Percentiles rank a stretch among this genome's conserved stretches.
Conservation (phyloP, 2,329 filamentous ascomycete genomes). For the Metarhizium guizhouense region DNA sequence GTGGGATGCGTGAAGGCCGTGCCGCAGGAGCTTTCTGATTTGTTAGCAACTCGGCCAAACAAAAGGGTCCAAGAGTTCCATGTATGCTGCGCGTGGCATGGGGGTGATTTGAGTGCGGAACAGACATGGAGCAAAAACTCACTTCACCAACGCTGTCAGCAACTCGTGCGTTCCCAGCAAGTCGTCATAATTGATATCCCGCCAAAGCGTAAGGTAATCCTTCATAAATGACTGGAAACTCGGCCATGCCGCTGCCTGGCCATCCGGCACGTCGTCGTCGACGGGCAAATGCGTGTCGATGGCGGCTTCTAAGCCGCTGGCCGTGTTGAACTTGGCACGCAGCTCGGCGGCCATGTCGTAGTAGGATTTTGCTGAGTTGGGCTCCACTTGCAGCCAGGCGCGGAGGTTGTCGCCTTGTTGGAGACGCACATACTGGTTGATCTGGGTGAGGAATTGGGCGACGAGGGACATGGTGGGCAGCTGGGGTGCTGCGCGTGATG, state of each 20-base stretch:
- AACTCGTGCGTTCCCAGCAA: constrained; percentile 66
- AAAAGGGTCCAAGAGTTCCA: background rate
- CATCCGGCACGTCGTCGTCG: constrained; percentile 54
- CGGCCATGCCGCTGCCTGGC: constrained; percentile 60
- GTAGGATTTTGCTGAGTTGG: constrained; percentile 59
- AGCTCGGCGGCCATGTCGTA: constrained; percentile 60
- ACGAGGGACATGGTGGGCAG: constrained; percentile 47
- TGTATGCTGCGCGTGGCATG: too few relatives aligned
- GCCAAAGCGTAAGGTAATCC: constrained; percentile 71
- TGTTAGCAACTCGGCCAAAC: background rate
- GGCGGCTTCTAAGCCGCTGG: constrained; percentile 49
- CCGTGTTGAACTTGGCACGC: constrained; percentile 40
- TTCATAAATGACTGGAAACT: constrained; percentile 72
- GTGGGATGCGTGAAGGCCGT: constrained; percentile 72
- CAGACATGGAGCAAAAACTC: constrained; percentile 22
- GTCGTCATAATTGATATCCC: constrained; percentile 71
- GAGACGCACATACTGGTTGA: constrained; percentile 46
- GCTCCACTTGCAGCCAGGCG: constrained; percentile 67
- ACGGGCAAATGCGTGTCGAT: constrained; percentile 57
- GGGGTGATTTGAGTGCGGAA: too few relatives aligned
- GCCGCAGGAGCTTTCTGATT: constrained; percentile 58
- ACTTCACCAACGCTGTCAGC: constrained; percentile 69
- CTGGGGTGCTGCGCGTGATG: background rate
- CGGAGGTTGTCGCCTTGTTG: constrained; percentile 59
- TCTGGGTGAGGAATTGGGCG: constrained; percentile 57